A percentile compares a stretch with the other conserved stretches of the same genome.
Conservation (phyloP, 2,329 filamentous ascomycete species). For the Cercospora canescens region DNA sequence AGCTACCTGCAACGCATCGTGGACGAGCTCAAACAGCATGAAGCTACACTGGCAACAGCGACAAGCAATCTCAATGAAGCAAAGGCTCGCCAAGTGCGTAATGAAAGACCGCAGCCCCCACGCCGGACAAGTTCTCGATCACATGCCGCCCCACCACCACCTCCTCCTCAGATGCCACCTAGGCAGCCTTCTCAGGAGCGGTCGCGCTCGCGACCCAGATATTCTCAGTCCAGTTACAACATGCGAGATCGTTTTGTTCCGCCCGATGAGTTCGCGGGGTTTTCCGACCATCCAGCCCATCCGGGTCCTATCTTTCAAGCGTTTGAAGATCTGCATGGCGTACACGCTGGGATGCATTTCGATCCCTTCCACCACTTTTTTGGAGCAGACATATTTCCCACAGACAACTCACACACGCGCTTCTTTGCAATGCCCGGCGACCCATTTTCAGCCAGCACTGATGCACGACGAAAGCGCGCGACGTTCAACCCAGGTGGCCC, state of each 20-base stretch:
- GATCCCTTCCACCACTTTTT: constrained; percentile 23
- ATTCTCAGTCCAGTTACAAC: not conserved
- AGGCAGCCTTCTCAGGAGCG: constrained; percentile 1
- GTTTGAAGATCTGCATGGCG: constrained; percentile 21
- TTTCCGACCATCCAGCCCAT: constrained; percentile 17
- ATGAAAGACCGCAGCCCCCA: constrained; percentile 6
- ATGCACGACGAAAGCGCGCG: constrained; percentile 19
- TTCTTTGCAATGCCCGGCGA: constrained; percentile 26
- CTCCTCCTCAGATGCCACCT: constrained; percentile 3
- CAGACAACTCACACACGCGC: constrained; percentile 16
- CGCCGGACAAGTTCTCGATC: constrained; percentile 13
- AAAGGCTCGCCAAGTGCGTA: constrained; percentile 13
- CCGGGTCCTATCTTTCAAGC: constrained; percentile 23
- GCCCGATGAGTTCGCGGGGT: constrained; percentile 18
- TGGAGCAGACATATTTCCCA: constrained; percentile 8
- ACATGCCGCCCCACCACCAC: constrained; percentile 7
- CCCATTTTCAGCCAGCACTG: not conserved
- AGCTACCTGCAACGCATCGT: constrained; percentile 26
- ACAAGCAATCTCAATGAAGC: constrained; percentile 17
- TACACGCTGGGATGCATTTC: constrained; percentile 11
- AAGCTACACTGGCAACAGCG: constrained; percentile 20
- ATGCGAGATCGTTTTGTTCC: constrained; percentile 10
- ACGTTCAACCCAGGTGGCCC: constrained; percentile 18
- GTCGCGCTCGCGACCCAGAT: constrained; percentile 9
- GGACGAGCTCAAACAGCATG: constrained; percentile 29